A percentile compares a stretch with the other conserved stretches of the same genome.
Conservation (phyloP, 169 alveolate genomes). For the Eimeria nieschulzi region DNA sequence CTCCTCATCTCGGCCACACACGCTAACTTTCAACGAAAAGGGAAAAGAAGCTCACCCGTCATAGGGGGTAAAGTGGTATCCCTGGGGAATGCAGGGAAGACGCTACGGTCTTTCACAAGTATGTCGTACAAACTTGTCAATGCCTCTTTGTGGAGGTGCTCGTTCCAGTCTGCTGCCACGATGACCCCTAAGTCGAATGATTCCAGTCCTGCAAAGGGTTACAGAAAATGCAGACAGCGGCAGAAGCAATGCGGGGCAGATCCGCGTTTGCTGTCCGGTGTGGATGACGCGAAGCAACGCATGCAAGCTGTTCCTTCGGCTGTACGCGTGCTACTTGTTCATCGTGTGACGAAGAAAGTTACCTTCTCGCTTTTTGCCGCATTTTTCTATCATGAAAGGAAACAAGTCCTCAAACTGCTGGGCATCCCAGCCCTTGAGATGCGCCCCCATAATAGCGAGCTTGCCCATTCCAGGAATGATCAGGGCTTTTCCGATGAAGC, state of each 20-base stretch:
- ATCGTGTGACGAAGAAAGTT: not conserved
- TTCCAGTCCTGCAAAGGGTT: slow-evolving; percentile 15
- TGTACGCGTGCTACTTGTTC: too few relatives aligned
- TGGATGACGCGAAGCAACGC: too few relatives aligned
- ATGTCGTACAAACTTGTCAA: not conserved
- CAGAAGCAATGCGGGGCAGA: too few relatives aligned
- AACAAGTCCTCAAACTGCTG: not conserved
- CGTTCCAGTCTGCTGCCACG: slow-evolving; percentile 37
- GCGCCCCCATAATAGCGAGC: slow-evolving; percentile 28
- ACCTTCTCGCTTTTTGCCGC: slow-evolving; percentile 11
- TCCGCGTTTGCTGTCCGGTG: too few relatives aligned
- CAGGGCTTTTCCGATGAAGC: slow-evolving; percentile 23
- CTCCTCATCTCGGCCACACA: too few relatives aligned
- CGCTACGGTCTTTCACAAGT: not conserved
- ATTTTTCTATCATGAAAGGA: not conserved
- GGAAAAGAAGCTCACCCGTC: not conserved
- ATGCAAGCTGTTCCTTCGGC: too few relatives aligned
- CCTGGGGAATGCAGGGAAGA: not conserved
- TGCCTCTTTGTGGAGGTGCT: slow-evolving; percentile 11
- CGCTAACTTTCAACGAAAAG: too few relatives aligned
- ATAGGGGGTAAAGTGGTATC: not conserved
- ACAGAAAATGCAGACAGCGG: too few relatives aligned
- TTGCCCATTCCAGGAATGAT: not conserved
- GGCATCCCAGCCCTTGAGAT: slow-evolving; percentile 43
- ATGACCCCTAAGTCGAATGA: slow-evolving; percentile 37